Evolutionary conservation across 345 rosid species (phyloP).

Genomic region (thale cress (Arabidopsis thaliana)): DNA sequence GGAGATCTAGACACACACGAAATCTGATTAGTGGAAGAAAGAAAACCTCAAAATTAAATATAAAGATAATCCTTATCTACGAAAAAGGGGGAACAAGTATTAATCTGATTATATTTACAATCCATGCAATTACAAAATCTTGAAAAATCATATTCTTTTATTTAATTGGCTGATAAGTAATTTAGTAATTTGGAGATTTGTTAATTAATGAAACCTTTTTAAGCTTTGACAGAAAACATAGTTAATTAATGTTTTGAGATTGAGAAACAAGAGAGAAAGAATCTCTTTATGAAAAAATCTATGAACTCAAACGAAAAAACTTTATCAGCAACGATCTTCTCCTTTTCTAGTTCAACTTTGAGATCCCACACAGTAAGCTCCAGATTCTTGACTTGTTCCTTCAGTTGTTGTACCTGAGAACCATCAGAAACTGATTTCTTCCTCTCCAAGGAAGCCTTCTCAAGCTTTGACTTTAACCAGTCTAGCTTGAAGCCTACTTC

Average conservation of each 20-base stretch:
- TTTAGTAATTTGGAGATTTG: background rate
- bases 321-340: background rate
- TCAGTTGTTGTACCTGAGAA: slow-evolving; percentile 1
- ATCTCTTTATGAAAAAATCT: background rate
- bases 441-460: background rate
- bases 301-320: background rate
- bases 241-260: background rate
- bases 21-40: background rate
- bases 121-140: too few relatives aligned
- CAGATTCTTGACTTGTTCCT: background rate
- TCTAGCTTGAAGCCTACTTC: slow-evolving; percentile 18
- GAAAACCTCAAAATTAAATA: background rate
- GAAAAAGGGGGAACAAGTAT: background rate
- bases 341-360: background rate
- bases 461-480: slow-evolving; percentile 20
- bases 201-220: background rate
- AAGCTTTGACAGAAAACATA: background rate
- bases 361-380: background rate
- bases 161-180: background rate
- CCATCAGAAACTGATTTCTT: background rate
- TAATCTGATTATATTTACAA: too few relatives aligned
- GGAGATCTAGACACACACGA: background rate
- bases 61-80: background rate
- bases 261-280: slow-evolving; percentile 1
- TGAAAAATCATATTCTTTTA: background rate